Base-by-base conservation (phyloP, 1,284 basidiomycete genomes). In the Rhizoctonia solani region DNA sequence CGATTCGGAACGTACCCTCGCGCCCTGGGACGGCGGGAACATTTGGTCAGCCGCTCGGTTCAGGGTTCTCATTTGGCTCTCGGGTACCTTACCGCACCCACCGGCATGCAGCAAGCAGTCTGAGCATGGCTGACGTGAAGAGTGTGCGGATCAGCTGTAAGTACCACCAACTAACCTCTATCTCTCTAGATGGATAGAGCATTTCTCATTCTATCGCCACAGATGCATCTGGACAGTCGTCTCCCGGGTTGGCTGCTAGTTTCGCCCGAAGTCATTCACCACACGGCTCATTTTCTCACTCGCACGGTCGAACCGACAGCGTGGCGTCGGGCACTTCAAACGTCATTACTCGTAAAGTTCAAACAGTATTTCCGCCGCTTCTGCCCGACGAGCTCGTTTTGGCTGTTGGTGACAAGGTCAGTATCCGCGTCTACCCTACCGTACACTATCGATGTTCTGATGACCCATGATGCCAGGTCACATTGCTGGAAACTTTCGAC, bases 301-400 rank as follows among this genome's bases (percentile, higher is more conserved):
- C 37, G 8, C 59, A 63, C 9, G 59, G 47, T 9, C 46, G 59
- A 29, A 63, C 59, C 6, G 46, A 63, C n/a, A 63, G 59, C 23
- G 19, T 49, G 5, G 49, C 47, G 16, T 53, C 49, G 14, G 37
- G 8, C 8, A 46, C 56, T 14, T 34, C 19, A 21, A 34, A 34
- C 34, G 59, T 63, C 4, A 16, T 25, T 8, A 30, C 37, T 19
- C 59, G 59, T 13, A 52, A 52, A 53, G 58, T 65, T 32, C 44
- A 49, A 34, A 52, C 66, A 9, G 42, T 59, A 34, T 70, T 70
- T 53, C 55, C 52, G 19, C 69, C 69, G 30, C 58, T 70, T 11
- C 44, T 70, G 37, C 69, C 69, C 0, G 69, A 70, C 25, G 69
- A 70, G 32, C 66, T 70, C 16, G 69, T 70, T 19, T 27, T 70